Percentiles rank a stretch among this genome's conserved stretches.
These are phyloP conservation scores for Cordyceps militaris DNA, from an alignment of 2,329 filamentous ascomycete genomes.

Conservation along the genomic window DNA sequence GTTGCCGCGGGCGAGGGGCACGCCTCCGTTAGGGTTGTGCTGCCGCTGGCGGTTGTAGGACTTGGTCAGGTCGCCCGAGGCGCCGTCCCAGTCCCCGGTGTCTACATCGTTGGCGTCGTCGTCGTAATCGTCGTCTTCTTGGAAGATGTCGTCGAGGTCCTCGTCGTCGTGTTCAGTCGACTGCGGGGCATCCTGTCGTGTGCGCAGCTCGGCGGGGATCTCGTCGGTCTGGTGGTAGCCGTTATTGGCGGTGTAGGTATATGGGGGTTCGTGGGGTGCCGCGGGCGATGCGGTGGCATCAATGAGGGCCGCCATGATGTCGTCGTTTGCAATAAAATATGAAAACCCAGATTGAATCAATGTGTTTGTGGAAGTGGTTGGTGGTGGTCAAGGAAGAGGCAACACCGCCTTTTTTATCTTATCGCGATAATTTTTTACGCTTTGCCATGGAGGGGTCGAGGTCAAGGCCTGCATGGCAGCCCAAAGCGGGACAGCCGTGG, in stretches of 20 bases:
- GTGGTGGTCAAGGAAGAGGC: not conserved
- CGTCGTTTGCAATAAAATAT: not conserved
- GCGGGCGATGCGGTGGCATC: slow-evolving; percentile 26
- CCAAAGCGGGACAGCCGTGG: slow-evolving; percentile 1
- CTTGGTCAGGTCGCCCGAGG: slow-evolving; percentile 68
- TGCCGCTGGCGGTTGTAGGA: slow-evolving; percentile 81
- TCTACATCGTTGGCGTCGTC: slow-evolving; percentile 53
- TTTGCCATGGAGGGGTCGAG: slow-evolving; percentile 6
- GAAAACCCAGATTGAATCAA: not conserved
- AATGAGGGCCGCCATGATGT: slow-evolving; percentile 2
- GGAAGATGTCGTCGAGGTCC: slow-evolving; percentile 36
- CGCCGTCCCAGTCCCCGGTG: slow-evolving; percentile 46
- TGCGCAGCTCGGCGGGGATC: slow-evolving; percentile 26
- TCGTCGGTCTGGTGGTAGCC: slow-evolving; percentile 36
- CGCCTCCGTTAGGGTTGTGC: slow-evolving; percentile 23
- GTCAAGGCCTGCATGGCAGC: not conserved
- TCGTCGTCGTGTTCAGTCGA: slow-evolving; percentile 18
- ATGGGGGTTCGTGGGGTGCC: slow-evolving; percentile 39
- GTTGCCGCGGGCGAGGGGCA: slow-evolving; percentile 63
- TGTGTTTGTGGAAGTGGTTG: not conserved
- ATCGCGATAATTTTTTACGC: slow-evolving; percentile 12
- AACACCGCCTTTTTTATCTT: not conserved
- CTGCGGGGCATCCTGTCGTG: slow-evolving; percentile 20
- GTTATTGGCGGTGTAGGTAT: slow-evolving; percentile 36
- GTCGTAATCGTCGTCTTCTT: slow-evolving; percentile 34